These are phyloP conservation scores for Phytophthora nicotianae DNA, from an alignment of 352 stramenopile genomes.

Conservation along the genomic window DNA sequence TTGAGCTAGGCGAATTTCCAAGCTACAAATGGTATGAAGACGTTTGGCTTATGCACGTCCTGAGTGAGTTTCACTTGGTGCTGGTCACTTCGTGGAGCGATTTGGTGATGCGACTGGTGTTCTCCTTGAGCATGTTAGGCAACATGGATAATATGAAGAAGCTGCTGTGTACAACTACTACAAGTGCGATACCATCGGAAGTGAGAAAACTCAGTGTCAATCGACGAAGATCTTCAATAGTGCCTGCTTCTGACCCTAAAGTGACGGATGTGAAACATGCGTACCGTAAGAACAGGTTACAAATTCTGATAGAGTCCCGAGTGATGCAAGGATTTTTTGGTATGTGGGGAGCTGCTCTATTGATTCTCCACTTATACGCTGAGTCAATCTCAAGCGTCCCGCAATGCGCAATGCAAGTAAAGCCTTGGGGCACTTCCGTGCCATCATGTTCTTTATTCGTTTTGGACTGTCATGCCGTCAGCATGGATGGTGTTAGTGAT, in stretches of 20 bases:
- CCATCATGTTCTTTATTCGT: conserved; percentile 34
- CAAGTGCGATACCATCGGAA: neutral
- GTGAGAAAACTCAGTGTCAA: neutral
- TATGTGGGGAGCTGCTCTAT: conserved; percentile 15
- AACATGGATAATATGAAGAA: conserved; percentile 29
- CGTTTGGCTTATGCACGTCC: conserved; percentile 34
- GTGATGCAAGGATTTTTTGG: conserved; percentile 12
- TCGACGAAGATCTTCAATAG: neutral
- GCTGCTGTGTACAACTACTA: conserved; percentile 10
- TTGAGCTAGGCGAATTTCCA: conserved; percentile 5
- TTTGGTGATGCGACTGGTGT: conserved; percentile 18
- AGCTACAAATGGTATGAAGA: conserved; percentile 12
- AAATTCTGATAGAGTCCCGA: conserved; percentile 6
- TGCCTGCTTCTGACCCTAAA: neutral
- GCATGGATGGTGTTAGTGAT: neutral
- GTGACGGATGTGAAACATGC: neutral
- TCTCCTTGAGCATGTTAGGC: conserved; percentile 23
- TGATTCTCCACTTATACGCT: conserved; percentile 27
- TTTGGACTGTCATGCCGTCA: conserved; percentile 28
- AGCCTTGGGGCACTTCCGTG: conserved; percentile 29
- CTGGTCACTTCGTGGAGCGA: conserved; percentile 32
- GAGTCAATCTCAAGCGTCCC: conserved; percentile 13
- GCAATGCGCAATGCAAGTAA: conserved; percentile 29
- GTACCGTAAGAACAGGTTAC: neutral
- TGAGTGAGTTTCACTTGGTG: conserved; percentile 43